phyloP scores from a whole-genome alignment of 2,329 filamentous ascomycete genomes.

The Ophiocordyceps camponoti-floridani region DNA sequence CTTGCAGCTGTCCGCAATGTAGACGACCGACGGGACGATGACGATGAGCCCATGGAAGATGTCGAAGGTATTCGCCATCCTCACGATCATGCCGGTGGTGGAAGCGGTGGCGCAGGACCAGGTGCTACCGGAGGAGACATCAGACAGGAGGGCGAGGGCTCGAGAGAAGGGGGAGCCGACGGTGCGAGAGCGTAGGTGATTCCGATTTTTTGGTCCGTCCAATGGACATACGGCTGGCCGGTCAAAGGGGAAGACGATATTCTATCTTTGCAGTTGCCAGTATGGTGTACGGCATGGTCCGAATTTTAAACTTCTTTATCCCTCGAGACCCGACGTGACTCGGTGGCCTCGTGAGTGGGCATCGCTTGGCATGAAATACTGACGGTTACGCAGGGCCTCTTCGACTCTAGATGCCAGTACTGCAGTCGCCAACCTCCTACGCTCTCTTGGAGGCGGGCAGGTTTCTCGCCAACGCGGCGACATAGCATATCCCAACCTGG shows the following conservation, averaged over 20 bases:
- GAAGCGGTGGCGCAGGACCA: conserved; percentile 65
- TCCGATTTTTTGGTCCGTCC: conserved; percentile 13
- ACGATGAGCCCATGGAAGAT: conserved; percentile 37
- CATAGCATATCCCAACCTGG: conserved; percentile 63
- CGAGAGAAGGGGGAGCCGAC: conserved; percentile 86
- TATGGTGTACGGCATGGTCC: conserved; percentile 12
- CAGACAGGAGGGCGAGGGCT: conserved; percentile 71
- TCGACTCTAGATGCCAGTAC: conserved; percentile 52
- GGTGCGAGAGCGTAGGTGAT: conserved; percentile 97
- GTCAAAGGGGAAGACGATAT: conserved; percentile 1
- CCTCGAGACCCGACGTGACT: conserved; percentile 8
- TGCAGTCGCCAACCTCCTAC: conserved; percentile 75
- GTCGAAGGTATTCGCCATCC: conserved; percentile 46
- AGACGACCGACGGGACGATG: conserved; percentile 33
- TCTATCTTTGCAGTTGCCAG: conserved; percentile 1
- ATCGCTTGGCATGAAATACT: neutral
- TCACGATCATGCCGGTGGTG: conserved; percentile 37
- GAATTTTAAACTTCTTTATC: conserved; percentile 9
- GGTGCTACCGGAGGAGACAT: conserved; percentile 84
- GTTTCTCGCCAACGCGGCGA: conserved; percentile 20
- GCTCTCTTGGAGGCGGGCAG: conserved; percentile 51
- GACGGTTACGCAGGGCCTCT: conserved; percentile 29
- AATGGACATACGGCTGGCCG: conserved; percentile 8
- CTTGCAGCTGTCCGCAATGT: conserved; percentile 43
- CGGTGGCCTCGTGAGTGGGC: neutral